Conservation (phyloP, 495 filamentous ascomycete species). For the Haplographium delicatum region DNA sequence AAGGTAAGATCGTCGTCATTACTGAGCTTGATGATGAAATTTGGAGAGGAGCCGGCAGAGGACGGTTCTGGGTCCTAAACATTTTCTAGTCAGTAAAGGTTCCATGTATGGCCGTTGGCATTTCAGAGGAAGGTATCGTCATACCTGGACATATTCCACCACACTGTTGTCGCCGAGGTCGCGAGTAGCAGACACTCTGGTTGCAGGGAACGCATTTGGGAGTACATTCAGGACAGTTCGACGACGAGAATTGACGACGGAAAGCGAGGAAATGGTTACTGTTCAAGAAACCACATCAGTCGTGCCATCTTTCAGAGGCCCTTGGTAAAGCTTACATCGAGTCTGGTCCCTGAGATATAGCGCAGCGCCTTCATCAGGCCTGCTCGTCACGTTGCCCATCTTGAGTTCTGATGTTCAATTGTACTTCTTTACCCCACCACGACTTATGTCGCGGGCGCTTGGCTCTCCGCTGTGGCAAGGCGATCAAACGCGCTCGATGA, state of each 20-base stretch:
- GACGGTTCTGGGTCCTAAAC: constrained; percentile 73
- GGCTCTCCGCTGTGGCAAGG: constrained; percentile 3
- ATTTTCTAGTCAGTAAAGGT: background rate
- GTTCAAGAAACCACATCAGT: constrained; percentile 14
- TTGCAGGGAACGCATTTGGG: constrained; percentile 87
- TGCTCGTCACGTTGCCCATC: constrained; percentile 94
- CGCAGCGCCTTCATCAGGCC: constrained; percentile 76
- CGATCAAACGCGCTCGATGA: constrained; percentile 12
- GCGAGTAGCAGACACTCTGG: constrained; percentile 69
- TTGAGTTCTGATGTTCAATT: constrained; percentile 11
- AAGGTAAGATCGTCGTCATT: constrained; percentile 91
- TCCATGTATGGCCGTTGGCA: no score
- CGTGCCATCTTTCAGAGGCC: background rate
- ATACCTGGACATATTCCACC: constrained; percentile 89
- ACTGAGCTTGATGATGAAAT: constrained; percentile 77
- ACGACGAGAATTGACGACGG: constrained; percentile 69
- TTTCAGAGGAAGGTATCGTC: no score
- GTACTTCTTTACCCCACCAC: constrained; percentile 28
- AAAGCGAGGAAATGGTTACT: constrained; percentile 83
- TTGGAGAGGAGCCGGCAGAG: constrained; percentile 49
- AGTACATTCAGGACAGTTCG: constrained; percentile 70
- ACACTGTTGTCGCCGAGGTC: constrained; percentile 66
- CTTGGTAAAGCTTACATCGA: constrained; percentile 54
- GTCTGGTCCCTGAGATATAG: constrained; percentile 88
- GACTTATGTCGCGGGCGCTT: background rate